These are phyloP conservation scores for Populus hybrid DNA, from an alignment of 441 rosid species.

Conservation along the genomic window DNA sequence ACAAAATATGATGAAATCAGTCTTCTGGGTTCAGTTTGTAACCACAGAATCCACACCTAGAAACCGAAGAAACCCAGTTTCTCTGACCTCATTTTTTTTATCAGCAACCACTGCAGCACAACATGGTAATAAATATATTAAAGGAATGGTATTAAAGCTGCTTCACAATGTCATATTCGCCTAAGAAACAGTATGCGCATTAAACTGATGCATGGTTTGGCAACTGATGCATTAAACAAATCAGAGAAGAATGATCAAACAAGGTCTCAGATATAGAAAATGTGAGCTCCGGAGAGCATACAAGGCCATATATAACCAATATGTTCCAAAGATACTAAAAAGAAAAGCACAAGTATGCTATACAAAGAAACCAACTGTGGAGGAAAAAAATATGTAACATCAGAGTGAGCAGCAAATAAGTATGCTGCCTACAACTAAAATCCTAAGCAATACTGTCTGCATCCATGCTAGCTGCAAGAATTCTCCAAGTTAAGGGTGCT, in stretches of 20 bases:
- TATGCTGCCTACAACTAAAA: background rate
- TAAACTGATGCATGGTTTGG: no score
- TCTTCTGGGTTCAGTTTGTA: background rate
- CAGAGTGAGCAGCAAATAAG: background rate
- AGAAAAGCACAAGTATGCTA: conserved; percentile 12
- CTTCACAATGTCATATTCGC: no score
- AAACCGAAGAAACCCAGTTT: background rate
- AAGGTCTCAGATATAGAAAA: background rate
- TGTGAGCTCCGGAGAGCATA: background rate
- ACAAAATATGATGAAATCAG: background rate
- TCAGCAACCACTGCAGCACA: background rate
- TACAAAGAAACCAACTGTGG: background rate
- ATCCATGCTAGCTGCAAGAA: background rate
- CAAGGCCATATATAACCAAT: background rate
- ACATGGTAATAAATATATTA: no score
- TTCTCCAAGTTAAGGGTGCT: background rate
- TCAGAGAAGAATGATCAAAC: background rate
- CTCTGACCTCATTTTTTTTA: background rate
- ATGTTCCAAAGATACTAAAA: background rate
- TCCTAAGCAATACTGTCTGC: background rate
- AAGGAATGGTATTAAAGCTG: no score
- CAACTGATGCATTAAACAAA: no score
- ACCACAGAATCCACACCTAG: background rate
- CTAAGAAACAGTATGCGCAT: no score
- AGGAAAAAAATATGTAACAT: background rate